These are phyloP conservation scores for Gyromitra esculenta DNA, from an alignment of 2,329 filamentous ascomycete species.

Conservation along the genomic window DNA sequence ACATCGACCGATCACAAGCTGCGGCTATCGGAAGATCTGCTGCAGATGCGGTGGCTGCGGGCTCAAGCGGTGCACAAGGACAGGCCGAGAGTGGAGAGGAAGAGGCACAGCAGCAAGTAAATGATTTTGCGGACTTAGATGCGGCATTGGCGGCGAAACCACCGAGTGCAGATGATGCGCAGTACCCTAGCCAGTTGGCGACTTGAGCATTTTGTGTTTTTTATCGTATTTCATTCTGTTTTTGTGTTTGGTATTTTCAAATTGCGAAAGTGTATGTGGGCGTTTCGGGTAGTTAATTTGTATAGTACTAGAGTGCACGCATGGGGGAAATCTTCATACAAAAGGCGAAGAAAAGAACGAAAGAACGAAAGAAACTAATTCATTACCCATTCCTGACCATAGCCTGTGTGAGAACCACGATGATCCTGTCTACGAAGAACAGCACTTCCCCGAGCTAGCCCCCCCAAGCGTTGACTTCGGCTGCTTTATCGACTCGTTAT, in stretches of 20 bases:
- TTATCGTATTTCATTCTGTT: not conserved
- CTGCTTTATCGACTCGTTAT: slow-evolving; percentile 89
- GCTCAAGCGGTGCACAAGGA: not conserved
- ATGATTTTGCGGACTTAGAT: slow-evolving; percentile 10
- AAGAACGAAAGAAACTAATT: slow-evolving; percentile 5
- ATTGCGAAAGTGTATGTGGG: slow-evolving; percentile 32
- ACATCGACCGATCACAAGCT: slow-evolving; percentile 70
- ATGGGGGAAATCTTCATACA: slow-evolving; percentile 20
- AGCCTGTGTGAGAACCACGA: not conserved
- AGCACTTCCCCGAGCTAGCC: slow-evolving; percentile 34
- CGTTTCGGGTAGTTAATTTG: slow-evolving; percentile 39
- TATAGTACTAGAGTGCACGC: slow-evolving; percentile 23
- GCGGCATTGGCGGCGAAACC: slow-evolving; percentile 37
- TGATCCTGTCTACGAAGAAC: slow-evolving; percentile 16
- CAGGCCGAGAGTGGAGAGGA: slow-evolving; percentile 9
- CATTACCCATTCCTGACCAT: not conserved
- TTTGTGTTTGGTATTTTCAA: slow-evolving; percentile 23
- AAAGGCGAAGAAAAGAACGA: slow-evolving; percentile 5
- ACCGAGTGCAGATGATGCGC: slow-evolving; percentile 49
- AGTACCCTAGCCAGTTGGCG: slow-evolving; percentile 51
- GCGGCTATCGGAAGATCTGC: slow-evolving; percentile 47
- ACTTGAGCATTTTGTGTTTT: slow-evolving; percentile 9
- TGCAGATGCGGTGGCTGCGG: slow-evolving; percentile 16
- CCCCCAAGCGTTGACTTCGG: slow-evolving; percentile 57
- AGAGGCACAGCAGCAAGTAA: slow-evolving; percentile 7